These are phyloP conservation scores for Ustilago lituana DNA, from an alignment of 1,284 basidiomycete species.

Conservation along the genomic window DNA sequence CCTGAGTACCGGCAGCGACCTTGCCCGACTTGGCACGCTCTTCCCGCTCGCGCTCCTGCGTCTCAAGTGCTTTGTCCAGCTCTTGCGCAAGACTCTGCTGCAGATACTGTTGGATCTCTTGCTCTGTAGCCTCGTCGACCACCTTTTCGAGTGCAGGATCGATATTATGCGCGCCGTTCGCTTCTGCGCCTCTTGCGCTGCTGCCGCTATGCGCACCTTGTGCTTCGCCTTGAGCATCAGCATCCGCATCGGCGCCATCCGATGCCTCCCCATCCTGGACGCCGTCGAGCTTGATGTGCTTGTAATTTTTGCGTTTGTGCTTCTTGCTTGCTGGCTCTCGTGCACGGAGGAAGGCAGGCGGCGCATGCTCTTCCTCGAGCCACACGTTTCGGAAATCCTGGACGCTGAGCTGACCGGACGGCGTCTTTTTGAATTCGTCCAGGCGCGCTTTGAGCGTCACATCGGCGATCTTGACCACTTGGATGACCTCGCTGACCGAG, in stretches of 20 bases:
- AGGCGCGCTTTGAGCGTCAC: slow-evolving; percentile 90
- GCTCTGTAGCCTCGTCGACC: slow-evolving; percentile 58
- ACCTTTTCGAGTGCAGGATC: slow-evolving; percentile 55
- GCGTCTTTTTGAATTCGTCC: slow-evolving; percentile 93
- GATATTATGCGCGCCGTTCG: slow-evolving; percentile 13
- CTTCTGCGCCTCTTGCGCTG: slow-evolving; percentile 47
- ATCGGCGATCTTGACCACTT: slow-evolving; percentile 96
- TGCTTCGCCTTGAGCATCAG: slow-evolving; percentile 71
- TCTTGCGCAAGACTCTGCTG: slow-evolving; percentile 52
- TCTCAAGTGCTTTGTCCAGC: slow-evolving; percentile 53
- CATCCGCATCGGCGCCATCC: slow-evolving; percentile 36
- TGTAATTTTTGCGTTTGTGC: slow-evolving; percentile 68
- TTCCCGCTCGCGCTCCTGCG: slow-evolving; percentile 49
- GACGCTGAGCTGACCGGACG: slow-evolving; percentile 84
- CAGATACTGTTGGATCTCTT: slow-evolving; percentile 57
- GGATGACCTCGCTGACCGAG: slow-evolving; percentile 89
- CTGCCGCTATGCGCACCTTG: slow-evolving; percentile 4
- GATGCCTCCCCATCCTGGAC: slow-evolving; percentile 24
- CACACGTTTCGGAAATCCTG: slow-evolving; percentile 91
- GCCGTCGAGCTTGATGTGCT: slow-evolving; percentile 37
- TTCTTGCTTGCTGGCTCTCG: slow-evolving; percentile 74
- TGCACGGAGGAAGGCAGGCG: slow-evolving; percentile 78
- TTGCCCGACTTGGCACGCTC: slow-evolving; percentile 50
- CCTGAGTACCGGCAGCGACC: background rate
- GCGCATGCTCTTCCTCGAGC: slow-evolving; percentile 89